phyloP scores from a whole-genome alignment of 2,329 filamentous ascomycete genomes.

The Parastagonospora nodorum region DNA sequence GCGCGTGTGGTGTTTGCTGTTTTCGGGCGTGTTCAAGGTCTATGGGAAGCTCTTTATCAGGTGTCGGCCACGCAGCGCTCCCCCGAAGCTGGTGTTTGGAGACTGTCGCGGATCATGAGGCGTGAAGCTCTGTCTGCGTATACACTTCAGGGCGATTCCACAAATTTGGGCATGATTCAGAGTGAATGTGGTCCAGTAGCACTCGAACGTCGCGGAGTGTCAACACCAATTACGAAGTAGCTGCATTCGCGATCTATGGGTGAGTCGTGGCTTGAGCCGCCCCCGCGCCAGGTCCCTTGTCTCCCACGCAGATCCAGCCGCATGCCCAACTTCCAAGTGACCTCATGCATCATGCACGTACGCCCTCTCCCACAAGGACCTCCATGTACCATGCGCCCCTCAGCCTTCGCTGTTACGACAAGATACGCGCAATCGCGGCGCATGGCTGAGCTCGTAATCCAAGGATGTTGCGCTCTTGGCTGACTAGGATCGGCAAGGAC shows the following conservation, averaged over 20 bases:
- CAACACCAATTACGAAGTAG: background rate
- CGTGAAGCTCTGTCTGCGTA: background rate
- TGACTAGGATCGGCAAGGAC: slow-evolving; percentile 26
- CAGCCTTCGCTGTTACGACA: slow-evolving; percentile 23
- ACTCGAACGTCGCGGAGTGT: background rate
- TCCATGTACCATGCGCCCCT: background rate
- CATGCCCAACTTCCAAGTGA: slow-evolving; percentile 7
- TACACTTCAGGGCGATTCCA: background rate
- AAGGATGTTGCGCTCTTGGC: slow-evolving; percentile 28
- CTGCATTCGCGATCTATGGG: background rate
- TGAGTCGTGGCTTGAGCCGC: slow-evolving; percentile 32
- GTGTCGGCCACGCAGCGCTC: slow-evolving; percentile 16
- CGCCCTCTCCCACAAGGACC: slow-evolving; percentile 1
- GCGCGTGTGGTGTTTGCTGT: background rate
- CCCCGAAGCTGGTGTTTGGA: slow-evolving; percentile 17
- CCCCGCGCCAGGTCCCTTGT: slow-evolving; percentile 26
- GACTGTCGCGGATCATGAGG: slow-evolving; percentile 17
- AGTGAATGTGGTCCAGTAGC: background rate
- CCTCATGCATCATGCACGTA: slow-evolving; percentile 16
- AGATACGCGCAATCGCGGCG: slow-evolving; percentile 37
- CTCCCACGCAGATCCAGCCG: slow-evolving; percentile 16
- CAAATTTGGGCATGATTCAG: background rate
- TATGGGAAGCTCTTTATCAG: slow-evolving; percentile 13
- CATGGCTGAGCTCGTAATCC: slow-evolving; percentile 35
- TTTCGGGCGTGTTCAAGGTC: slow-evolving; percentile 3